Percentiles rank a stretch among this genome's conserved stretches.
Evolutionary conservation across 805 yeast species (phyloP).

Genomic region (Ogataea trehalophila): DNA sequence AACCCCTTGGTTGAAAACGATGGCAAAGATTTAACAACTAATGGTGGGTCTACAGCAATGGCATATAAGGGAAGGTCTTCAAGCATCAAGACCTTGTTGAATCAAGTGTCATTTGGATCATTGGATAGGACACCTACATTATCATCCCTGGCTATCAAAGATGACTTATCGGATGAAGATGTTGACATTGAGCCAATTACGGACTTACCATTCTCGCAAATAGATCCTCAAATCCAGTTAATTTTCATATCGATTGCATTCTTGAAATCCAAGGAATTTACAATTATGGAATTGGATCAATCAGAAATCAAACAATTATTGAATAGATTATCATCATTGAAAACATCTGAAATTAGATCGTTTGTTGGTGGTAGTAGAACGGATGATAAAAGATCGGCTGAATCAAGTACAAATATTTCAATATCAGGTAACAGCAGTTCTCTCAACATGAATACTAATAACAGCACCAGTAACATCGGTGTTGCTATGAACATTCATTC

Average conservation of each 20-base stretch:
- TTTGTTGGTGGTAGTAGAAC: constrained; percentile 18
- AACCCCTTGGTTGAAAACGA: constrained; percentile 34
- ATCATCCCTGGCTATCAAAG: constrained; percentile 13
- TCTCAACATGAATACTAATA: neutral
- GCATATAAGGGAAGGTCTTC: constrained; percentile 23
- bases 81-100: constrained; percentile 27
- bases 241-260: constrained; percentile 74
- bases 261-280: constrained; percentile 71
- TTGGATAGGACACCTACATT: constrained; percentile 27
- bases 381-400: neutral
- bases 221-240: constrained; percentile 74
- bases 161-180: constrained; percentile 1
- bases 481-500: neutral
- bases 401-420: neutral
- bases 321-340: constrained; percentile 48
- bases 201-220: constrained; percentile 48
- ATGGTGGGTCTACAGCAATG: constrained; percentile 2
- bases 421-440: neutral
- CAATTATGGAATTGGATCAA: constrained; percentile 82
- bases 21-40: constrained; percentile 1
- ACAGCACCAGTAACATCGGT: neutral
- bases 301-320: constrained; percentile 80
- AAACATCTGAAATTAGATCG: constrained; percentile 25
- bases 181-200: constrained; percentile 23
- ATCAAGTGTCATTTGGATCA: constrained; percentile 20